These are phyloP conservation scores for Lecanicillium sp. DNA, from an alignment of 2,329 filamentous ascomycete genomes.

Conservation along the genomic window DNA sequence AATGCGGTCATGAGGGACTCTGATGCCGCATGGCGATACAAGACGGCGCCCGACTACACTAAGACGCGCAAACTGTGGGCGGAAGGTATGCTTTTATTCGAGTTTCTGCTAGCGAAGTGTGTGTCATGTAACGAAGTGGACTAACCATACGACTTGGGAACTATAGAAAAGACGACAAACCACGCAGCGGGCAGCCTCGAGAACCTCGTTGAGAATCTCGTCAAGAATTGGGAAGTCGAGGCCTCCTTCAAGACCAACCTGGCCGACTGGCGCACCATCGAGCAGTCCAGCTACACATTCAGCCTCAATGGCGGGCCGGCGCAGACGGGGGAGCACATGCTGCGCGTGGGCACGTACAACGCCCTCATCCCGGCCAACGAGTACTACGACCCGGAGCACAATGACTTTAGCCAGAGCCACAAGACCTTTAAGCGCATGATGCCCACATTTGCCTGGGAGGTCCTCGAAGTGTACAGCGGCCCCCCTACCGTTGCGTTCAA, in stretches of 20 bases:
- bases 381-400: constrained; percentile 55
- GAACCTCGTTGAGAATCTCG: constrained; percentile 58
- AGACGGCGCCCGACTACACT: constrained; percentile 46
- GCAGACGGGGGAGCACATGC: constrained; percentile 55
- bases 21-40: no score
- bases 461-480: constrained; percentile 59
- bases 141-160: background rate
- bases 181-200: constrained; percentile 50
- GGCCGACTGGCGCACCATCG: constrained; percentile 58
- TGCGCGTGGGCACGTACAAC: constrained; percentile 62
- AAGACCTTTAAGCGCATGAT: constrained; percentile 69
- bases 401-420: constrained; percentile 56
- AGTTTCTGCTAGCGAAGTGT: no score
- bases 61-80: constrained; percentile 53
- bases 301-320: constrained; percentile 54
- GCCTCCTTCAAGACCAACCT: constrained; percentile 59
- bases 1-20: no score
- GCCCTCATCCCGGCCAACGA: constrained; percentile 56
- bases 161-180: constrained; percentile 45
- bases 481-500: constrained; percentile 55
- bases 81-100: no score
- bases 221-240: constrained; percentile 69
- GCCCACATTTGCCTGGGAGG: constrained; percentile 65
- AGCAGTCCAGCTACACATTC: constrained; percentile 51
- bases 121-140: no score